Percentiles rank a stretch among this genome's conserved stretches.
Evolutionary conservation across 2,329 filamentous ascomycete species (phyloP).

Genomic region (Colletotrichum orbiculare): DNA sequence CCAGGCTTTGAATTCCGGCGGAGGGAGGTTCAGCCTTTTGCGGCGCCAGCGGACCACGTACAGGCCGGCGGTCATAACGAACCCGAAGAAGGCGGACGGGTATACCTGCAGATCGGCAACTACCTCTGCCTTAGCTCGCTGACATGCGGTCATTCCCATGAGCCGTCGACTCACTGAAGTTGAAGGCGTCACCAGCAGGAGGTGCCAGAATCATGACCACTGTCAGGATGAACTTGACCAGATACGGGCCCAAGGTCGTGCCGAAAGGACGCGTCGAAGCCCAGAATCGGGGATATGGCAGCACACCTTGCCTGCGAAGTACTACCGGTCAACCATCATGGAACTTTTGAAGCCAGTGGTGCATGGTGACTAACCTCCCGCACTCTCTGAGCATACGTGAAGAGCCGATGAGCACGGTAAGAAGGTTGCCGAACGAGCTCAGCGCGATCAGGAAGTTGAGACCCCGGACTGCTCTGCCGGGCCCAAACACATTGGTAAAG

Average conservation of each 20-base stretch:
- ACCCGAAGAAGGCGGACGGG: conserved; percentile 66
- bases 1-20: conserved; percentile 69
- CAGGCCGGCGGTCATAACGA: conserved; percentile 67
- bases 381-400: conserved; percentile 69
- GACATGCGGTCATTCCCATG: background rate
- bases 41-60: conserved; percentile 67
- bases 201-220: conserved; percentile 68
- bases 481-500: conserved; percentile 68
- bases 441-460: conserved; percentile 69
- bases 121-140: conserved; percentile 35
- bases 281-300: conserved; percentile 69
- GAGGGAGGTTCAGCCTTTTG: conserved; percentile 57
- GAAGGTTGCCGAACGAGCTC: conserved; percentile 67
- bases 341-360: too few species aligned
- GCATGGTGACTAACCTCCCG: conserved; percentile 44
- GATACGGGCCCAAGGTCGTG: conserved; percentile 68
- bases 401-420: conserved; percentile 64
- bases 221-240: conserved; percentile 66
- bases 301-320: conserved; percentile 62
- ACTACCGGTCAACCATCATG: accelerated
- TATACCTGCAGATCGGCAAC: conserved; percentile 70
- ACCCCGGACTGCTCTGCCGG: conserved; percentile 56
- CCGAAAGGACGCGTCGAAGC: conserved; percentile 71
- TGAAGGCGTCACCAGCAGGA: conserved; percentile 72
- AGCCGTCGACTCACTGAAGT: conserved; percentile 57